These are phyloP conservation scores for Vigna hirtella DNA, from an alignment of 306 rosid species.

Conservation along the genomic window DNA sequence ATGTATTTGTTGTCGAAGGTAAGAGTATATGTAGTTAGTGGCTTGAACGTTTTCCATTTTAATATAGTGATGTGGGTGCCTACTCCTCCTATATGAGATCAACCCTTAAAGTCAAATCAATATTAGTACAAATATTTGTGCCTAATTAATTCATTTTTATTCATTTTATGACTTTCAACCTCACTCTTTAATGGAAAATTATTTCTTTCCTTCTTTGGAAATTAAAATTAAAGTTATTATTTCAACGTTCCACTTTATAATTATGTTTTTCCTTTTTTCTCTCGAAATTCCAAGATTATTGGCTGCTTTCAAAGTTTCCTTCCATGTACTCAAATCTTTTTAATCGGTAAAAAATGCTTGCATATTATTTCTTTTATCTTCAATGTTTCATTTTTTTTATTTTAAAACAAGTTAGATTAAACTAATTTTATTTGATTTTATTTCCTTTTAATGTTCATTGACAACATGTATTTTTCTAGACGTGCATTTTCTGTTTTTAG, in stretches of 20 bases:
- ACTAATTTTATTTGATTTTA: too few relatives aligned
- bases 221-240: neutral
- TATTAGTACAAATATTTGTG: neutral
- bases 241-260: neutral
- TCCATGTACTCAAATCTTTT: neutral
- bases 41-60: constrained; percentile 42
- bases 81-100: constrained; percentile 19
- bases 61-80: constrained; percentile 26
- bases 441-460: too few relatives aligned
- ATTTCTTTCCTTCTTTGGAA: neutral
- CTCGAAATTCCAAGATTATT: neutral
- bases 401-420: too few relatives aligned
- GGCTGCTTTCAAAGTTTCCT: neutral
- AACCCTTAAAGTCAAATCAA: neutral
- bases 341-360: neutral
- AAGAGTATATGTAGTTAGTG: constrained; percentile 28
- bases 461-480: too few relatives aligned
- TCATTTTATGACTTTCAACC: too few relatives aligned
- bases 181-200: neutral
- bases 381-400: too few relatives aligned
- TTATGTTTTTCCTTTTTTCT: neutral
- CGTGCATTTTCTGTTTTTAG: too few relatives aligned
- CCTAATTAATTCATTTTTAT: neutral
- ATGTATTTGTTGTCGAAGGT: neutral
- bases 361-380: neutral